Percentiles rank a stretch among this genome's conserved stretches.
Evolutionary conservation across 2,329 filamentous ascomycete species (phyloP).

Genomic region (Phialemonium atrogriseum): DNA sequence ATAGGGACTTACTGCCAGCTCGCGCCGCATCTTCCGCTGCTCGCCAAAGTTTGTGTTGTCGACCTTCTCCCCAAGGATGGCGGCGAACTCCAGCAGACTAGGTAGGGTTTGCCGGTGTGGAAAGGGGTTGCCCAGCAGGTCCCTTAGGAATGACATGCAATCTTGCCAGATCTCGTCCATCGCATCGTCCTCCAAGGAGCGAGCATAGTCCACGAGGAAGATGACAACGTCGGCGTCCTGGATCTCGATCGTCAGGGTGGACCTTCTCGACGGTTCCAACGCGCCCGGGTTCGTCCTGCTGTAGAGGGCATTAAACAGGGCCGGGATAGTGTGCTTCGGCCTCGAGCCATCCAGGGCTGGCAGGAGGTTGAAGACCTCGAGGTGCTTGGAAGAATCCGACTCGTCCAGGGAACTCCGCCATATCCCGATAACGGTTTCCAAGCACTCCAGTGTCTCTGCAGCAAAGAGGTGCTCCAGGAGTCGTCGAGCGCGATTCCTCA

Average conservation of each 20-base stretch:
- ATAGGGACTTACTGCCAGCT: constrained; percentile 73
- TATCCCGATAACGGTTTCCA: constrained; percentile 82
- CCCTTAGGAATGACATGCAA: constrained; percentile 82
- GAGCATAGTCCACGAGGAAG: constrained; percentile 85
- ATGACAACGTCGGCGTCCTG: constrained; percentile 76
- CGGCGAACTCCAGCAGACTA: constrained; percentile 77
- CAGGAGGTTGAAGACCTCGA: constrained; percentile 73
- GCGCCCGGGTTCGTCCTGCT: constrained; percentile 81
- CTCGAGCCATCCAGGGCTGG: constrained; percentile 86
- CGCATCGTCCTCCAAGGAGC: constrained; percentile 87
- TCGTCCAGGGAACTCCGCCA: constrained; percentile 55
- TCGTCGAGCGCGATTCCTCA: constrained; percentile 81
- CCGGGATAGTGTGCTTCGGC: constrained; percentile 85
- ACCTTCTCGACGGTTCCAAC: constrained; percentile 72
- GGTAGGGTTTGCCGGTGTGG: constrained; percentile 88
- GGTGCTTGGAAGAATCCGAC: constrained; percentile 39
- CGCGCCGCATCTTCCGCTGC: constrained; percentile 82
- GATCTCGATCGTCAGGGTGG: constrained; percentile 78
- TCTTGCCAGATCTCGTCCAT: constrained; percentile 98
- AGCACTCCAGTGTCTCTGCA: constrained; percentile 83
- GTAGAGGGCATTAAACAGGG: constrained; percentile 93
- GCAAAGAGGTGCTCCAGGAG: constrained; percentile 89
- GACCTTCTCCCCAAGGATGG: constrained; percentile 86
- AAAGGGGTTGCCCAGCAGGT: constrained; percentile 87
- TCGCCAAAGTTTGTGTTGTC: constrained; percentile 98